Conservation (phyloP, 2,329 filamentous ascomycete species). For the Trichophyton verrucosum region DNA sequence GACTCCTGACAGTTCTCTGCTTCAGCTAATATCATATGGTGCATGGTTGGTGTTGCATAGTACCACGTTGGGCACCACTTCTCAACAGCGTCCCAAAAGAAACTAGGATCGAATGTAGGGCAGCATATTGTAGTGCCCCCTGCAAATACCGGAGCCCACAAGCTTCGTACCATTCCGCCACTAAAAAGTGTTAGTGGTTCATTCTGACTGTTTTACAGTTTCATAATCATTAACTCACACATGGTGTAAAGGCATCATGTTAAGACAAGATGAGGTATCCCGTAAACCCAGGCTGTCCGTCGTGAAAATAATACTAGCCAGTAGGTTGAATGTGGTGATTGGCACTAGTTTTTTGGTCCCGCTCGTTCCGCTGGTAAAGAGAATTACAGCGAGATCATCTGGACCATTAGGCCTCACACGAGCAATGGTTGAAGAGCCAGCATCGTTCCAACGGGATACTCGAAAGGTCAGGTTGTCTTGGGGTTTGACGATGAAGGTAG, state of each 20-base stretch:
- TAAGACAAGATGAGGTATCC: background rate
- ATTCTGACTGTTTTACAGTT: no score
- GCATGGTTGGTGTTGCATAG: constrained; percentile 5
- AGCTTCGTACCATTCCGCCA: background rate
- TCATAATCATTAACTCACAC: background rate
- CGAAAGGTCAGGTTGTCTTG: constrained; percentile 2
- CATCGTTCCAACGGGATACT: background rate
- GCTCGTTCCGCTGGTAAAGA: constrained; percentile 5
- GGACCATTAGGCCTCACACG: background rate
- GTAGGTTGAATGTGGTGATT: background rate
- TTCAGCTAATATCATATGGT: constrained; percentile 2
- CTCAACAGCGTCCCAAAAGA: constrained; percentile 4
- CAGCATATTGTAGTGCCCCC: constrained; percentile 1
- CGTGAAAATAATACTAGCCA: background rate
- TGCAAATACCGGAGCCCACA: background rate
- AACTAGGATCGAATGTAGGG: background rate
- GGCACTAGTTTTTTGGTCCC: constrained; percentile 4
- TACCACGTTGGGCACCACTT: constrained; percentile 1
- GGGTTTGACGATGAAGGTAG: background rate
- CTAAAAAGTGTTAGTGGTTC: background rate
- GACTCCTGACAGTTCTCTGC: background rate
- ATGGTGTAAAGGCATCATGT: constrained; percentile 5
- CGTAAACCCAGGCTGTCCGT: background rate
- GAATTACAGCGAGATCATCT: constrained; percentile 1
- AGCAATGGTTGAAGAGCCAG: no score